Base-by-base conservation (phyloP, 2,329 filamentous ascomycete species). In the Hymenoscyphus repandus region DNA sequence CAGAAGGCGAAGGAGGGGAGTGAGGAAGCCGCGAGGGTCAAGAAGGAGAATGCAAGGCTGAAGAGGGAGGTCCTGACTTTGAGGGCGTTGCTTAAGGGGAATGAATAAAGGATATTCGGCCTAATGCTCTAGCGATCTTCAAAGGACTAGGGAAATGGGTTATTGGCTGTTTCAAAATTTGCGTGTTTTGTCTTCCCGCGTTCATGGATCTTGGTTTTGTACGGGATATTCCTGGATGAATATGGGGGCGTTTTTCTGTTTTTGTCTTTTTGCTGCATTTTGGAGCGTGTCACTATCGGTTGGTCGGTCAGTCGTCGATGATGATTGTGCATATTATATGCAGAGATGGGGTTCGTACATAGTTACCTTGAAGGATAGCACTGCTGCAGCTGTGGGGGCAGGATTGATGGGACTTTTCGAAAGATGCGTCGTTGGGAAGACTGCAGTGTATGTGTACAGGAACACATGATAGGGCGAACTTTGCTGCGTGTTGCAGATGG, bases 21-120 rank as follows among this genome's bases (percentile, higher is more conserved):
- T 58, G 90, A 95, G 54, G 91, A 96, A 69, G 79, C 83, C 50
- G 83, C 82, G 22, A 79, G 82, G 58, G 70, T 90, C 57, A 90
- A 89, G 72, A 90, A 88, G 70, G 92, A 97, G 68, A 96, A 95
- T 66, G 80, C 85, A 50, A 76, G 88, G 55, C 69, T 96, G 62
- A 90, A 86, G 73, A 78, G 90, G 61, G 90, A 96, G 72, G 83
- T 91, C 64, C 80, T 86, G 7, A 63, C 59, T 9, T 39, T 66
- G 30, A 59, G 59, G 49, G 52, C 58, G 15, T 22, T 61, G 18
- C 39, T 61, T 33, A 61, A 61, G 42, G 58, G 53, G 13, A 56
- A 48, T 48, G 51, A 50, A 47, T 53, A 41, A 53, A 38, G 40
- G 33, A 45, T 7, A 7, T 27, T 27, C 7, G n/a, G n/a, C n/a